A percentile compares a stretch with the other conserved stretches of the same genome.
Evolutionary conservation across 495 filamentous ascomycete species (phyloP).

Genomic region (Elasticomyces elasticus): DNA sequence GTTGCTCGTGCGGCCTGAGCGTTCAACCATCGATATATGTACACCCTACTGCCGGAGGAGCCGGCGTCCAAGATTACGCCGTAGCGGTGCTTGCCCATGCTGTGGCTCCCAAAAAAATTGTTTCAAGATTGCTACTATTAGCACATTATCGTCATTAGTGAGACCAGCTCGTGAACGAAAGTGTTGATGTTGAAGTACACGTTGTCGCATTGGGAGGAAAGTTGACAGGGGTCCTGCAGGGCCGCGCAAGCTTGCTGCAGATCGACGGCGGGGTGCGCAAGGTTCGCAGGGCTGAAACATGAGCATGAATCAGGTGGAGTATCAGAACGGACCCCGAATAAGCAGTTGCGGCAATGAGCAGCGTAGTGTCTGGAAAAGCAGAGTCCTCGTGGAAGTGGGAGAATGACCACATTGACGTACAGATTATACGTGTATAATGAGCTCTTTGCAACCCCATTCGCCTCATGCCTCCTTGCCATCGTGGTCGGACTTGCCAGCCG

Average conservation of each 20-base stretch:
- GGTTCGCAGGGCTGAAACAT: too few relatives aligned
- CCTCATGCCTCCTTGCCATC: too few relatives aligned
- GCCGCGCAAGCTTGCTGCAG: neutral
- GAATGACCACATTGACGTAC: too few relatives aligned
- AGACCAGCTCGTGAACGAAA: conserved; percentile 1
- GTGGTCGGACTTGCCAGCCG: too few relatives aligned
- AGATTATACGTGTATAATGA: too few relatives aligned
- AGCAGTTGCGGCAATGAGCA: too few relatives aligned
- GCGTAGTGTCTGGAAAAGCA: too few relatives aligned
- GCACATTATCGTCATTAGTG: neutral
- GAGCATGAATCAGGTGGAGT: too few relatives aligned
- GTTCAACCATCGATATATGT: conserved; percentile 89
- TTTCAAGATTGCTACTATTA: neutral
- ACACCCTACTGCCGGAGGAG: conserved; percentile 77
- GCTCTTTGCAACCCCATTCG: too few relatives aligned
- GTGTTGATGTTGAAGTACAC: neutral
- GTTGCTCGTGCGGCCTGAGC: conserved; percentile 54
- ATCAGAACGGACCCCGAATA: too few relatives aligned
- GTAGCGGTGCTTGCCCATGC: conserved; percentile 37
- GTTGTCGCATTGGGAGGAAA: neutral
- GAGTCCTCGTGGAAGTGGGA: too few relatives aligned
- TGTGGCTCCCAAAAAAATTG: too few relatives aligned
- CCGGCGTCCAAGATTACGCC: conserved; percentile 61
- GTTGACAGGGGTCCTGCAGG: neutral
- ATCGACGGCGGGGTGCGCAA: neutral